Evolutionary conservation across 2,329 filamentous ascomycete genomes (phyloP).

Genomic region (Fusarium keratoplasticum): DNA sequence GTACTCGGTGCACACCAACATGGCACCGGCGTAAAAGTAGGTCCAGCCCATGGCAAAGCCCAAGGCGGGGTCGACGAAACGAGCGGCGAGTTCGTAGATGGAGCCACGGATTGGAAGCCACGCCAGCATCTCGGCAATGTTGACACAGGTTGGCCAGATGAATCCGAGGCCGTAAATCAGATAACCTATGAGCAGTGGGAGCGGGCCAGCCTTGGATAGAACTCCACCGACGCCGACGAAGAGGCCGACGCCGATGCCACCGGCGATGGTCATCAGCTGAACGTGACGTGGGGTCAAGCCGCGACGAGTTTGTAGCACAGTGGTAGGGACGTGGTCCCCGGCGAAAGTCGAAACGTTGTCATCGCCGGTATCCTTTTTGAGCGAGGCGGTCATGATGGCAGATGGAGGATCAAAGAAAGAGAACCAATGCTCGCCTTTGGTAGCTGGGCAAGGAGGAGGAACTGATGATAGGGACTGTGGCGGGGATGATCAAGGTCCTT

Average conservation of each 20-base stretch:
- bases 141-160: slow-evolving; percentile 58
- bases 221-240: slow-evolving; percentile 59
- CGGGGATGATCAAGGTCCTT: neutral
- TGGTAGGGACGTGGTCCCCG: neutral
- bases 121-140: slow-evolving; percentile 68
- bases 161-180: slow-evolving; percentile 57
- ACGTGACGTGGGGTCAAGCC: slow-evolving; percentile 56
- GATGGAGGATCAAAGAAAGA: neutral
- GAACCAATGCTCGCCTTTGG: neutral
- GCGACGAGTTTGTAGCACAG: slow-evolving; percentile 18
- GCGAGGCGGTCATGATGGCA: neutral
- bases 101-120: slow-evolving; percentile 66
- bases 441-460: neutral
- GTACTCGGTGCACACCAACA: slow-evolving; percentile 59
- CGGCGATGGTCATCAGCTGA: slow-evolving; percentile 62
- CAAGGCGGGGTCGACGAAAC: slow-evolving; percentile 68
- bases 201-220: slow-evolving; percentile 55
- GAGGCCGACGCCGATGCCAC: slow-evolving; percentile 59
- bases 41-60: slow-evolving; percentile 67
- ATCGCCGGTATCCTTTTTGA: neutral
- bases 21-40: slow-evolving; percentile 60
- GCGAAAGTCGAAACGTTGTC: neutral
- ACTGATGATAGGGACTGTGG: neutral
- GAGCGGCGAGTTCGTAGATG: slow-evolving; percentile 65
- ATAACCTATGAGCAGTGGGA: slow-evolving; percentile 59